phyloP scores from a whole-genome alignment of 2,329 filamentous ascomycete genomes.

The Colletotrichum echinochloae region DNA sequence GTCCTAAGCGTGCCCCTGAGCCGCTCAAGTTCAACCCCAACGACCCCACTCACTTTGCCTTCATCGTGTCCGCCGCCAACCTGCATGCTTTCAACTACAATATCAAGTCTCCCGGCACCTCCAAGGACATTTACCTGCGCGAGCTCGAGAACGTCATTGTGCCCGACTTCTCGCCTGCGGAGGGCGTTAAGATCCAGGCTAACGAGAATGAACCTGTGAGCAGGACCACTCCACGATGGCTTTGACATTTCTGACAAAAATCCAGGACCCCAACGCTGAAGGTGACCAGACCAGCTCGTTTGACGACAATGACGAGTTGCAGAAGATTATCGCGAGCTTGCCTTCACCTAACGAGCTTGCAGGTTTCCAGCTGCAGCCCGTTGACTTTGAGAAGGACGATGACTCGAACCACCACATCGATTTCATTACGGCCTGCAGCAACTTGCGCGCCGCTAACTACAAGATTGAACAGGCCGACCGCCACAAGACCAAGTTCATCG shows the following conservation, averaged over 20 bases:
- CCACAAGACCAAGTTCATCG: conserved; percentile 99
- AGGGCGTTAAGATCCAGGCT: conserved; percentile 95
- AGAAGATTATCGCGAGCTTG: conserved; percentile 77
- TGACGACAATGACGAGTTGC: conserved; percentile 81
- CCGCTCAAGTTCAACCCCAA: conserved; percentile 88
- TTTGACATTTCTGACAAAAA: conserved; percentile 43
- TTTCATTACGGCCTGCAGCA: conserved; percentile 97
- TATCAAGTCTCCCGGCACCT: conserved; percentile 84
- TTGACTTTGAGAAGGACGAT: conserved; percentile 99
- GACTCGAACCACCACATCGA: conserved; percentile 98
- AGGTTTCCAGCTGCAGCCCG: conserved; percentile 89
- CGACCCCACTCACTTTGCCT: conserved; percentile 88
- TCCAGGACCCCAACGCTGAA: conserved; percentile 82
- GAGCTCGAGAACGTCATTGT: conserved; percentile 94
- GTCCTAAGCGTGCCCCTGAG: conserved; percentile 95
- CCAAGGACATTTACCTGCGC: conserved; percentile 78
- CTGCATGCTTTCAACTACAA: conserved; percentile 98
- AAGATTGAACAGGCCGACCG: conserved; percentile 92
- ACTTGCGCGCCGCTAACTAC: conserved; percentile 97
- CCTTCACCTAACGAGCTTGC: conserved; percentile 84
- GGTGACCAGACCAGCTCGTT: conserved; percentile 59
- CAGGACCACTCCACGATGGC: conserved; percentile 36
- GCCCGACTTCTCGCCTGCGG: conserved; percentile 91
- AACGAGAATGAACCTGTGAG: conserved; percentile 89
- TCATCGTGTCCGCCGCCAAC: conserved; percentile 89